Evolutionary conservation across 208 protist species (phyloP).

Genomic region (Trichomonas gallinae): DNA sequence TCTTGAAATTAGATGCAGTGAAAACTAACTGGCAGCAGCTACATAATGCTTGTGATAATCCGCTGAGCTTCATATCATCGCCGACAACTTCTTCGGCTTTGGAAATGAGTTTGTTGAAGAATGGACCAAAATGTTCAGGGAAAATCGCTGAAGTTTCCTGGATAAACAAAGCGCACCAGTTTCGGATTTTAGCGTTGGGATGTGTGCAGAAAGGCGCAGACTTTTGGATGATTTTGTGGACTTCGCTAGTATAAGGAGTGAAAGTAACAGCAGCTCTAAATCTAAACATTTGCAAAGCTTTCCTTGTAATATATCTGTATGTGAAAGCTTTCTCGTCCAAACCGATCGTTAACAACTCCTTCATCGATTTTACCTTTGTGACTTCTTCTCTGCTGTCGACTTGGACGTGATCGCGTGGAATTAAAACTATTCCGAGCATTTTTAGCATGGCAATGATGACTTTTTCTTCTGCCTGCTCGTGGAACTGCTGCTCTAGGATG

Average conservation of each 20-base stretch:
- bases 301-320: not conserved
- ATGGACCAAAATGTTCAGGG: not conserved
- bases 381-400: not conserved
- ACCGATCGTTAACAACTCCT: not conserved
- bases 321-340: not conserved
- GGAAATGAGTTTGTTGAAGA: not conserved
- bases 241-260: not conserved
- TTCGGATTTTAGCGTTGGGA: not conserved
- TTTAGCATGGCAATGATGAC: not conserved
- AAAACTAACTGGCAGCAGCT: not conserved
- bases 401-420: not conserved
- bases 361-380: not conserved
- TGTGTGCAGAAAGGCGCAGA: not conserved
- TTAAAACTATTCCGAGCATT: not conserved
- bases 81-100: not conserved
- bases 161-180: not conserved
- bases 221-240: not conserved
- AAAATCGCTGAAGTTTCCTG: not conserved
- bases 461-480: not conserved
- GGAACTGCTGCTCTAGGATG: not conserved
- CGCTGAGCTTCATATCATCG: not conserved
- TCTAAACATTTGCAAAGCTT: not conserved
- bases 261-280: not conserved
- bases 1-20: not conserved
- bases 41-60: not conserved